These are phyloP conservation scores for Colletotrichum simmondsii DNA, from an alignment of 2,329 filamentous ascomycete genomes.

Conservation along the genomic window DNA sequence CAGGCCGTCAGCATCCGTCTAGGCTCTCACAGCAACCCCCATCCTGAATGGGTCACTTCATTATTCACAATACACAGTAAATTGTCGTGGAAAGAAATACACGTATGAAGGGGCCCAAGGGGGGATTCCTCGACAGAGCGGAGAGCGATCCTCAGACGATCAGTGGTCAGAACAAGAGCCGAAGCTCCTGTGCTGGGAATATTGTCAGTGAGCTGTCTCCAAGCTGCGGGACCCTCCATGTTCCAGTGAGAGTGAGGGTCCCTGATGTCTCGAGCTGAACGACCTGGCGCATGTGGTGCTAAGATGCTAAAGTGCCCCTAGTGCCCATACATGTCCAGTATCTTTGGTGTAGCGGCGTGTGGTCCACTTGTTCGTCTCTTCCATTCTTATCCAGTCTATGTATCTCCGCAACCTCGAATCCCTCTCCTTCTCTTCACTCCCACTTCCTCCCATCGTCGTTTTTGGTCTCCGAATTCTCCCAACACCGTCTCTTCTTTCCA, in stretches of 20 bases:
- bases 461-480: neutral
- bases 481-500: neutral
- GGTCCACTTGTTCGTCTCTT: constrained; percentile 26
- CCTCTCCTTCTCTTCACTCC: neutral
- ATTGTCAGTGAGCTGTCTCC: constrained; percentile 4
- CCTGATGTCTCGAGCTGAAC: constrained; percentile 21
- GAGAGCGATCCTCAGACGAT: neutral
- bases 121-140: neutral
- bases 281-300: neutral
- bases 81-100: neutral
- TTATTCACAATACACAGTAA: neutral
- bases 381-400: neutral
- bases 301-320: neutral
- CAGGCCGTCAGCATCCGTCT: neutral
- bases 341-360: neutral
- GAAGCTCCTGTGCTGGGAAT: neutral
- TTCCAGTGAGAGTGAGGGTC: neutral
- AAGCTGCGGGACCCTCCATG: constrained; percentile 11
- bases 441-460: neutral
- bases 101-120: neutral
- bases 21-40: neutral
- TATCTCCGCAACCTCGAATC: constrained; percentile 4
- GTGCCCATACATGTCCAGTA: neutral
- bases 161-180: neutral
- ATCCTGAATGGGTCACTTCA: neutral